Base-by-base conservation (phyloP, 768 basidiomycete species). In the Dacryopinax primogenitus region DNA sequence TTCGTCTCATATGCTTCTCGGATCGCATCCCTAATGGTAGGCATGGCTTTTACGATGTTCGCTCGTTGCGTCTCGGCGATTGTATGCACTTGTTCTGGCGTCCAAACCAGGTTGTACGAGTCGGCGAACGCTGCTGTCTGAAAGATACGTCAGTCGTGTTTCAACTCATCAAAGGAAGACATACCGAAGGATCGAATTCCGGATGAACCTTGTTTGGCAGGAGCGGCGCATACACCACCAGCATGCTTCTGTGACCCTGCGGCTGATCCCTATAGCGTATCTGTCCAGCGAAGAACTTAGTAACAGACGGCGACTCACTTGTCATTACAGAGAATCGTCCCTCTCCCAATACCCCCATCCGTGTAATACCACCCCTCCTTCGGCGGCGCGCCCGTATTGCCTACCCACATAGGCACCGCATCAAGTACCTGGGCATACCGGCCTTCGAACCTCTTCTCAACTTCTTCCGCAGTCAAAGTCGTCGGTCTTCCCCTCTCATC, bases 21-120 rank as follows among this genome's bases (percentile, higher is more conserved):
- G 30, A 58, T 13, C 23, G 51, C 51, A 23, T 26, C 51, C 51
- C 51, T 13, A 18, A 58, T 58, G 6, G 30, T 18, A 3, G 51
- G 51, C 4, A 58, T 23, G 11, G 51, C 51, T 4, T 58, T 32
- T 4, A 13, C 26, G 26, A 58, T 58, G 30, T 58, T 58, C 51
- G 51, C 51, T 13, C 51, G 51, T 18, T 58, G 51, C 3, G 51
- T 58, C 23, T 32, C 26, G 51, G 51, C 51, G 23, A 58, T 58
- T 3, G 51, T 58, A 18, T 58, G 15, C 4, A 58, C 51, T 58
- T 58, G 51, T 18, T 58, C 51, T 11, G 51, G 51, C 26, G 51
- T 58, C 51, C 51, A 58, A 21, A 58, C 51, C 9, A 58, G 51
- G 51, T 58, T 58, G 51, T 58, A 58, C 30, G 51, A 58, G 51